Evolutionary conservation across 768 basidiomycete species (phyloP), one percentile per base, ranked within the genome.

Genomic region (Glaciozyma martinii): DNA sequence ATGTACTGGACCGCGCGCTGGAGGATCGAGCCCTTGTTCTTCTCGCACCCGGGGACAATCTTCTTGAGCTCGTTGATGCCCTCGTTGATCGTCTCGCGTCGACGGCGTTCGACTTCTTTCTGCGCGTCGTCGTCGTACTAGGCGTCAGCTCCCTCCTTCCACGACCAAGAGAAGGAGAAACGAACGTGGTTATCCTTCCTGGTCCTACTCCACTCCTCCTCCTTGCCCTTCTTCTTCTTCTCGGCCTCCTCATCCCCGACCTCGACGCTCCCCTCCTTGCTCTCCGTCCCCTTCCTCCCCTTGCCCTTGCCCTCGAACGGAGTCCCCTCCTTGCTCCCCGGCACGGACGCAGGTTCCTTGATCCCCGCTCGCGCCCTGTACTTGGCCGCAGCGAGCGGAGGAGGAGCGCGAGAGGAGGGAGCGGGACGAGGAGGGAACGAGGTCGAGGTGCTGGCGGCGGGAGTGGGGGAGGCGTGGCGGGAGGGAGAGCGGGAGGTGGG

Each of bases 61-160:
- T 44, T 13, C 19, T 43, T 33, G 19, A 46, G 16, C 29, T 30
- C 27, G 57, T 46, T 42, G 79, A 99, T 95, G 0, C 93, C 93
- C 67, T 93, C 88, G 77, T 94, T 95, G 78, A 99, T 97, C 71
- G 91, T 91, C 23, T 92, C 92, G 55, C 94, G 82, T 60, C 94
- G 86, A 44, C 90, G 84, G 60, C 94, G 87, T 76, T 99, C 94
- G 18, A 98, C 92, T 79, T 97, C 92, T 89, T 97, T 97, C 93
- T 97, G 78, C 46, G 40, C 25, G 30, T 25, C 50, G 50, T 25
- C 3, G 50, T 25, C 27, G 27, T n/a, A n/a, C n/a, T n/a, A n/a
- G n/a, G n/a, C n/a, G 8, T 55, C 29, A 55, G 53, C 53, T 16
- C 10, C 16, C 16, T 12, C 29, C 13, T 32, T 7, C 19, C 30